Evolutionary conservation across 2,329 filamentous ascomycete genomes (phyloP).

Genomic region (Alternaria triticimaculans): DNA sequence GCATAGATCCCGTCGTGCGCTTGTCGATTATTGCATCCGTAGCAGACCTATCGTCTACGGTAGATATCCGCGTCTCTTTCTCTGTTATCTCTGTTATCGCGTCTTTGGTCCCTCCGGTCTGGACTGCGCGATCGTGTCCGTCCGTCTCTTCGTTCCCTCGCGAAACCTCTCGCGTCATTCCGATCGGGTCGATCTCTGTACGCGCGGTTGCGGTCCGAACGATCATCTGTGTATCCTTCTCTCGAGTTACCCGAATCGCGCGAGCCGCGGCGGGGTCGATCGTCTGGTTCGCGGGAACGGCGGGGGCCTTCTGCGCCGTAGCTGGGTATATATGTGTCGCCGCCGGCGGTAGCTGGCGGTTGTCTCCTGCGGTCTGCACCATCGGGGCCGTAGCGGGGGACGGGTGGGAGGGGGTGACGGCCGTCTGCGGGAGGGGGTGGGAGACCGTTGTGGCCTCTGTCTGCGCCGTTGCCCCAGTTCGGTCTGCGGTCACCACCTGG

Average conservation of each 20-base stretch:
- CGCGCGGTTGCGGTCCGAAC: slow-evolving; percentile 34
- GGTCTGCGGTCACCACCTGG: slow-evolving; percentile 38
- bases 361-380: slow-evolving; percentile 31
- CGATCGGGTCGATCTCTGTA: slow-evolving; percentile 35
- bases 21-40: neutral
- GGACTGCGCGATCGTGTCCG: slow-evolving; percentile 46
- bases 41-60: slow-evolving; percentile 23
- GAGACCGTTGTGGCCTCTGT: slow-evolving; percentile 30
- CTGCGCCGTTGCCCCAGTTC: slow-evolving; percentile 41
- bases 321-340: slow-evolving; percentile 56
- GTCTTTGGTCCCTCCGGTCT: slow-evolving; percentile 35
- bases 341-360: slow-evolving; percentile 20
- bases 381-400: slow-evolving; percentile 42
- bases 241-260: slow-evolving; percentile 45
- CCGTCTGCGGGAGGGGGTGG: slow-evolving; percentile 48
- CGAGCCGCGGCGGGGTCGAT: slow-evolving; percentile 40
- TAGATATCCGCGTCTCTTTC: slow-evolving; percentile 42
- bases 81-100: slow-evolving; percentile 25
- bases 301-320: slow-evolving; percentile 44
- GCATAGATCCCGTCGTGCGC: neutral
- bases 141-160: slow-evolving; percentile 37
- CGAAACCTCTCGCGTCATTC: slow-evolving; percentile 32
- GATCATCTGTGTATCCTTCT: slow-evolving; percentile 39
- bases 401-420: slow-evolving; percentile 43
- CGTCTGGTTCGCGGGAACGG: slow-evolving; percentile 46